phyloP scores from a whole-genome alignment of 495 filamentous ascomycete species.

The Letharia lupina region DNA sequence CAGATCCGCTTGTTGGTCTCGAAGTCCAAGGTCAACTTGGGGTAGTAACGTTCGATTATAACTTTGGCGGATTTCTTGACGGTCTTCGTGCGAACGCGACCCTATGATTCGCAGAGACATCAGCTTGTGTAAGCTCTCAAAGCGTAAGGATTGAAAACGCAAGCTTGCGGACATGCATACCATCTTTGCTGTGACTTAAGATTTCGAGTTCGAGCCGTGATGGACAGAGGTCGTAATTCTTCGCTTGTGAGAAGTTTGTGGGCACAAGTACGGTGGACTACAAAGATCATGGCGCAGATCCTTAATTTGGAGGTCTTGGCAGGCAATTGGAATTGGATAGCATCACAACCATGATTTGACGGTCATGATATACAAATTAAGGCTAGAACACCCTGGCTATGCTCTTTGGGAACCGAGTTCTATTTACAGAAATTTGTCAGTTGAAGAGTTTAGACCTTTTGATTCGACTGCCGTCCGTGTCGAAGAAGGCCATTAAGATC shows the following conservation, averaged over 20 bases:
- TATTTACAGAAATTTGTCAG: background rate
- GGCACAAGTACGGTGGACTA: slow-evolving; percentile 1
- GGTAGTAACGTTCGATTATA: slow-evolving; percentile 99
- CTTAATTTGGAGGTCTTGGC: background rate
- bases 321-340: background rate
- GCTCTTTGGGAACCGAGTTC: background rate
- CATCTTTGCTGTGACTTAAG: slow-evolving; percentile 5
- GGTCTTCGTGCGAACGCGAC: slow-evolving; percentile 96
- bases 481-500: slow-evolving; percentile 1
- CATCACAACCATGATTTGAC: too few species aligned
- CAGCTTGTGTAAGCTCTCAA: background rate
- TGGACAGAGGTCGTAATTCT: background rate
- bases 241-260: slow-evolving; percentile 18
- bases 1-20: slow-evolving; percentile 99
- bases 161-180: slow-evolving; percentile 1
- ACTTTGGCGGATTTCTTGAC: slow-evolving; percentile 99
- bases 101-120: slow-evolving; percentile 49
- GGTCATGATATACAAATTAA: background rate
- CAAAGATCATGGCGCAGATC: background rate
- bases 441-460: background rate
- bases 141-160: background rate
- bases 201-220: background rate
- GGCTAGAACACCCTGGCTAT: background rate
- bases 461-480: background rate
- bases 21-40: slow-evolving; percentile 97